These are phyloP conservation scores for Fistulinella staudtii DNA, from an alignment of 1,284 basidiomycete genomes.

Conservation along the genomic window DNA sequence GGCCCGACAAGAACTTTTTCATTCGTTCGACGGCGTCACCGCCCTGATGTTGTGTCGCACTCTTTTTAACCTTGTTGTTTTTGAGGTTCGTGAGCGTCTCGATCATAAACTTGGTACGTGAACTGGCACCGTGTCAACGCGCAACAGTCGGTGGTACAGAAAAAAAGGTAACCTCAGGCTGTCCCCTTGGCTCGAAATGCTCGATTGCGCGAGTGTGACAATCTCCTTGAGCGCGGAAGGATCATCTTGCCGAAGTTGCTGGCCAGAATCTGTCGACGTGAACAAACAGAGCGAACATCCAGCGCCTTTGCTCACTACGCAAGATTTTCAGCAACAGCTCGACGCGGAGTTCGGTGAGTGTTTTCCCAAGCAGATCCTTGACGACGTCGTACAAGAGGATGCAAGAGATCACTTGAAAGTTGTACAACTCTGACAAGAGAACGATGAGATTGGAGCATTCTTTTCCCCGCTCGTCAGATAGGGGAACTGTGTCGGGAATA, in stretches of 20 bases:
- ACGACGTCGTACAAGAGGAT: constrained; percentile 90
- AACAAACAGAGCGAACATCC: constrained; percentile 1
- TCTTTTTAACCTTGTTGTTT: constrained; percentile 81
- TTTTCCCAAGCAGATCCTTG: constrained; percentile 65
- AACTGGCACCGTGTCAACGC: constrained; percentile 45
- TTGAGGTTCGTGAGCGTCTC: constrained; percentile 88
- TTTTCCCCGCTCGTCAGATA: constrained; percentile 55
- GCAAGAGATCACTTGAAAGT: constrained; percentile 90
- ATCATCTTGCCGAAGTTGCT: constrained; percentile 86
- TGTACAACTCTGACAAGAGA: constrained; percentile 90
- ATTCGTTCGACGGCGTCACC: constrained; percentile 75
- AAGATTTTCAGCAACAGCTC: constrained; percentile 87
- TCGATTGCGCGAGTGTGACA: constrained; percentile 77
- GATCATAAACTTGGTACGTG: constrained; percentile 87
- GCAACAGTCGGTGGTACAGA: not conserved
- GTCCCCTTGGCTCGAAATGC: constrained; percentile 55
- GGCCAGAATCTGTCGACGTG: constrained; percentile 64
- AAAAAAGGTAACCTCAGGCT: constrained; percentile 49
- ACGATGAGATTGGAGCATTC: constrained; percentile 88
- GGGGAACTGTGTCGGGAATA: constrained; percentile 9
- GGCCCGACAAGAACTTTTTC: constrained; percentile 76
- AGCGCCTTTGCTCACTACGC: constrained; percentile 50
- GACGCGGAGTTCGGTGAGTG: constrained; percentile 74
- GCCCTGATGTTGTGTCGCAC: constrained; percentile 55
- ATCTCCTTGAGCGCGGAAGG: constrained; percentile 82